Evolutionary conservation across 23 red algal species (phyloP), one percentile per base, ranked within the genome.

Genomic region (Chondrus crispus): DNA sequence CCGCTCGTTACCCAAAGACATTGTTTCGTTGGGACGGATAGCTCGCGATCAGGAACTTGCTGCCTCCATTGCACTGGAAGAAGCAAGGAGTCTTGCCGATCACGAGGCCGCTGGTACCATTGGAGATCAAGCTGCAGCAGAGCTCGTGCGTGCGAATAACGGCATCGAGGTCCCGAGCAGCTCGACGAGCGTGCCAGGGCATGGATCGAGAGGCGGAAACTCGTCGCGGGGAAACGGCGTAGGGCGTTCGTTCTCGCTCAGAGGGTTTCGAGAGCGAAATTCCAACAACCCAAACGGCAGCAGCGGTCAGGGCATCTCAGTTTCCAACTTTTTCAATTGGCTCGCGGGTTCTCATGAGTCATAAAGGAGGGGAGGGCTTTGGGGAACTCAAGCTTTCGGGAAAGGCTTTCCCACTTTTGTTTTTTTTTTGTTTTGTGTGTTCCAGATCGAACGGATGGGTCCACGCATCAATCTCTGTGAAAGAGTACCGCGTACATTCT

Each of bases 41-140:
- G 92, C 82, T 9, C 62, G 92, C 35, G 84, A 81, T 72, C 82
- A 87, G 71, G 92, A 85, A 39, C 73, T 94, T 18, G 92, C 84
- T 49, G 82, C 82, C 43, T 74, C 92, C 22, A 80, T 82, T 68
- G 82, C 92, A 39, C 80, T 66, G 7, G 92, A 76, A 42, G 84
- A 94, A 54, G 92, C 74, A 12, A 81, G 90, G 51, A 85, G 78
- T 37, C 53, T 93, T 2, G 81, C 72, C 24, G 87, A 90, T 37
- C 87, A 90, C 68, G 74, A 90, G 19, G 72, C 71, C 4, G 87
- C 74, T 24, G 72, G 72, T 38, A 90, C 74, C 14, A 39, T 84
- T 45, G 76, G 68, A 16, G 89, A 84, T 71, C 28, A 54, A 13
- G 57, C 74, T 51, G 89, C 89, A 7, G 89, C 89, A 24, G 72